Conservation (phyloP, 1,284 basidiomycete species). For the Boletus subluridellus region DNA sequence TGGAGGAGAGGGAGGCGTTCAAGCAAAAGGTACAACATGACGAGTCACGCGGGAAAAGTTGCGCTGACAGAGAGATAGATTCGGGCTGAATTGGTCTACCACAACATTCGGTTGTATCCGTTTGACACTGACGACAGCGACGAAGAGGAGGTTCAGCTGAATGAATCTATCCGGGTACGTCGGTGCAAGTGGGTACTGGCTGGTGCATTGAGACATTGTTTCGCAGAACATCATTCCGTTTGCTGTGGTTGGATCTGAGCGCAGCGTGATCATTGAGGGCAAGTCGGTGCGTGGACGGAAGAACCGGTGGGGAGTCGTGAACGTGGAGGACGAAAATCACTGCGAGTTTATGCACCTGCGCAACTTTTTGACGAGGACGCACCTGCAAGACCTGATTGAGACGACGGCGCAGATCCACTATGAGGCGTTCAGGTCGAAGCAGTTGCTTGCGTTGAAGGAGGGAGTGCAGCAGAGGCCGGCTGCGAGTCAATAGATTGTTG, state of each 20-base stretch:
- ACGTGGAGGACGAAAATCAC: conserved; percentile 94
- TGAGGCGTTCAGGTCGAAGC: conserved; percentile 98
- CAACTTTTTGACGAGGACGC: conserved; percentile 95
- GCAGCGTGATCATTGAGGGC: conserved; percentile 91
- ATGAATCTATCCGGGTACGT: conserved; percentile 85
- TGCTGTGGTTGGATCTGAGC: conserved; percentile 94
- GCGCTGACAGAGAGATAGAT: conserved; percentile 52
- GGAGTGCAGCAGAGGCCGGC: conserved; percentile 58
- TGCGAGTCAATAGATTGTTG: conserved; percentile 25
- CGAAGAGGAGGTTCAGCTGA: conserved; percentile 86
- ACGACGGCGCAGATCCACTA: conserved; percentile 99
- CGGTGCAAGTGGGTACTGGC: neutral
- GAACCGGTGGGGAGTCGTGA: conserved; percentile 98
- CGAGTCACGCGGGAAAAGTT: neutral
- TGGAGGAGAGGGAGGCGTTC: conserved; percentile 91
- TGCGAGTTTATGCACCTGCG: conserved; percentile 98
- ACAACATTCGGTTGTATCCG: conserved; percentile 94
- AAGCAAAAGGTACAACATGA: conserved; percentile 70
- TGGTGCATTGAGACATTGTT: conserved; percentile 4
- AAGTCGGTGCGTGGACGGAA: conserved; percentile 93
- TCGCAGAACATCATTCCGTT: conserved; percentile 89
- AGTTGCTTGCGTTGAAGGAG: conserved; percentile 91
- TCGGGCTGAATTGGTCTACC: conserved; percentile 87
- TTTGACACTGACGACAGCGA: conserved; percentile 97
- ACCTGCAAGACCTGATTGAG: conserved; percentile 98